Conservation (phyloP, 768 basidiomycete species). For the Amanita jacksonii region DNA sequence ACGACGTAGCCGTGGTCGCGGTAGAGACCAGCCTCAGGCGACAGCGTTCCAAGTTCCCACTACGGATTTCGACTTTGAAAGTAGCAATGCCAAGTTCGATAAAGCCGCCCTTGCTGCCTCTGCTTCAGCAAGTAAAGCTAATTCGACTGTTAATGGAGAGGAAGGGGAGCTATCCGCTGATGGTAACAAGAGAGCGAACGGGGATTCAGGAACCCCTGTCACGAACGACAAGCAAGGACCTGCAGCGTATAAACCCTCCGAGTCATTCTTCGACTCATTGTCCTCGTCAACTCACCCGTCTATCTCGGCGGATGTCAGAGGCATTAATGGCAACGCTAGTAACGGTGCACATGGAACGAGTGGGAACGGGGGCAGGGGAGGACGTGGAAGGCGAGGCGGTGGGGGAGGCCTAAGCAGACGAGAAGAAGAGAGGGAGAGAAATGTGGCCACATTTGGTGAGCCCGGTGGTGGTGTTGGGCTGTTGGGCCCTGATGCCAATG, state of each 20-base stretch:
- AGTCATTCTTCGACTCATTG: conserved; percentile 75
- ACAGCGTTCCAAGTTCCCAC: conserved; percentile 54
- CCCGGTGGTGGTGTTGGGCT: conserved; percentile 71
- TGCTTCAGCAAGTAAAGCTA: background rate
- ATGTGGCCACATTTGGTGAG: conserved; percentile 83
- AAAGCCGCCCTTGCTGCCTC: conserved; percentile 43
- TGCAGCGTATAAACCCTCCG: conserved; percentile 62
- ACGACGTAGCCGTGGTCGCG: conserved; percentile 6
- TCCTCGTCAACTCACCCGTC: conserved; percentile 27
- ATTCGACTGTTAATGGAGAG: conserved; percentile 13
- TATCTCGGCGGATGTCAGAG: conserved; percentile 32
- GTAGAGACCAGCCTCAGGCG: conserved; percentile 8
- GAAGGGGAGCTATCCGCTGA: conserved; percentile 17
- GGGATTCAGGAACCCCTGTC: conserved; percentile 19
- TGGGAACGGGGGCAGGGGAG: conserved; percentile 15
- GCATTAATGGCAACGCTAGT: too few species aligned
- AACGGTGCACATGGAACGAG: too few species aligned
- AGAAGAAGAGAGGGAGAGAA: conserved; percentile 78
- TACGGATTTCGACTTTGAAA: conserved; percentile 77
- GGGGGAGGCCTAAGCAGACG: conserved; percentile 55
- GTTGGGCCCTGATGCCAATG: conserved; percentile 71
- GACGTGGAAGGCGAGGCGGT: conserved; percentile 34
- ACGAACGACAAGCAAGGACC: conserved; percentile 25
- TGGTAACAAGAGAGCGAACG: conserved; percentile 14
- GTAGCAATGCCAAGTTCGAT: conserved; percentile 73